phyloP scores from a whole-genome alignment of 768 basidiomycete species.

The Royoungia palumana region DNA sequence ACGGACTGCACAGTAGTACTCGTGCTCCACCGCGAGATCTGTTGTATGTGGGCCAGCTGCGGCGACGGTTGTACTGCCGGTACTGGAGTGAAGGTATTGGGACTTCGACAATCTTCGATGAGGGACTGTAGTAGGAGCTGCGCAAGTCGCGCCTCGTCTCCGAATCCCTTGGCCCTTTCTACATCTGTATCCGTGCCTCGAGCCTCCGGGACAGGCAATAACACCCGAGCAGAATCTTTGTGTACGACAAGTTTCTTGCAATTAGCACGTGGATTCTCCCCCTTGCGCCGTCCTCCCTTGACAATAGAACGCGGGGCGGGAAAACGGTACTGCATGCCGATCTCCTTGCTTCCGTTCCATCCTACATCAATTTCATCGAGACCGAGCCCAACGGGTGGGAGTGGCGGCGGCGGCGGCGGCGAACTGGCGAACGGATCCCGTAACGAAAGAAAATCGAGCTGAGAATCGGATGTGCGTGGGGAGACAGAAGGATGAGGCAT shows the following conservation, averaged over 20 bases:
- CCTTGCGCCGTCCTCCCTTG: constrained; percentile 22
- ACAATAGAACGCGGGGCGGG: constrained; percentile 30
- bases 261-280: constrained; percentile 12
- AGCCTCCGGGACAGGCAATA: constrained; percentile 22
- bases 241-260: constrained; percentile 22
- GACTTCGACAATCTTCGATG: constrained; percentile 5
- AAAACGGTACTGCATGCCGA: constrained; percentile 30
- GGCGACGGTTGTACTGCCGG: constrained; percentile 12
- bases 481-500: constrained; percentile 20
- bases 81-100: constrained; percentile 2
- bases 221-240: constrained; percentile 26
- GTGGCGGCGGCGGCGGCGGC: constrained; percentile 31
- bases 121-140: constrained; percentile 32
- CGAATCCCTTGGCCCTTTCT: constrained; percentile 19
- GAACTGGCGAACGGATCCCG: constrained; percentile 34
- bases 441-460: constrained; percentile 32
- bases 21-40: constrained; percentile 30
- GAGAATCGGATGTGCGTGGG: constrained; percentile 24
- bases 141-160: constrained; percentile 29
- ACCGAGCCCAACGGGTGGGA: constrained; percentile 26
- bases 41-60: constrained; percentile 18
- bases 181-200: constrained; percentile 16
- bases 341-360: constrained; percentile 23
- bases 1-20: constrained; percentile 28
- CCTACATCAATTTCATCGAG: constrained; percentile 29